These are phyloP conservation scores for Penicillium flavigenum DNA, from an alignment of 495 filamentous ascomycete genomes.

Conservation along the genomic window DNA sequence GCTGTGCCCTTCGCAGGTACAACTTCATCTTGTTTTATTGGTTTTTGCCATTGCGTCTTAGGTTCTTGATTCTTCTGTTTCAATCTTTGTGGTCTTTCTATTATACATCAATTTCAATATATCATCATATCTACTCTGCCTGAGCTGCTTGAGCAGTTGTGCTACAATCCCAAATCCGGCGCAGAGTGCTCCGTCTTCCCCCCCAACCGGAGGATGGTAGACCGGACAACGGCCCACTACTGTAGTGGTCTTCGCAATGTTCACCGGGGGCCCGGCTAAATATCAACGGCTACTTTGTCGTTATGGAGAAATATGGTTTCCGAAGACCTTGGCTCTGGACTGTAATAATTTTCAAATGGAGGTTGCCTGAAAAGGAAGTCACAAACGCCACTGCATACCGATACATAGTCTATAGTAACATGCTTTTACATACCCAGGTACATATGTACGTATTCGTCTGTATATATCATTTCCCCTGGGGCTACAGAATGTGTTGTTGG, in stretches of 20 bases:
- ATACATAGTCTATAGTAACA: not conserved
- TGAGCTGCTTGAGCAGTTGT: not conserved
- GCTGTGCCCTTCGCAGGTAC: not conserved
- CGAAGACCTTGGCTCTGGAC: constrained; percentile 15
- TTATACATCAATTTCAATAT: constrained; percentile 1
- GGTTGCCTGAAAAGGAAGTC: not conserved
- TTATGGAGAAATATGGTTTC: constrained; percentile 10
- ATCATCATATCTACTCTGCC: not conserved
- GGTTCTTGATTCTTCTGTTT: constrained; percentile 1
- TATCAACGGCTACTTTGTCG: constrained; percentile 7
- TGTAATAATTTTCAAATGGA: not conserved
- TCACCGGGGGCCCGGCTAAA: constrained; percentile 34
- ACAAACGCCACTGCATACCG: constrained; percentile 3
- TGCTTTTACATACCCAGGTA: not conserved
- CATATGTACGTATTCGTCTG: not conserved
- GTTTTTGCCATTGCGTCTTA: not conserved
- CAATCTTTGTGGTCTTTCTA: not conserved
- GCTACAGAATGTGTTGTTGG: not conserved
- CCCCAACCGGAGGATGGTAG: constrained; percentile 31
- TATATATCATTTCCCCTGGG: not conserved
- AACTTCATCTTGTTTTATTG: not conserved
- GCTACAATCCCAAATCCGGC: constrained; percentile 23
- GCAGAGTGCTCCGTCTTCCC: constrained; percentile 42
- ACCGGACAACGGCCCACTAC: constrained; percentile 36
- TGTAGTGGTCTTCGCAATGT: constrained; percentile 21